Conservation (phyloP, 139 green algal species). For the Nannochloris sp. region DNA sequence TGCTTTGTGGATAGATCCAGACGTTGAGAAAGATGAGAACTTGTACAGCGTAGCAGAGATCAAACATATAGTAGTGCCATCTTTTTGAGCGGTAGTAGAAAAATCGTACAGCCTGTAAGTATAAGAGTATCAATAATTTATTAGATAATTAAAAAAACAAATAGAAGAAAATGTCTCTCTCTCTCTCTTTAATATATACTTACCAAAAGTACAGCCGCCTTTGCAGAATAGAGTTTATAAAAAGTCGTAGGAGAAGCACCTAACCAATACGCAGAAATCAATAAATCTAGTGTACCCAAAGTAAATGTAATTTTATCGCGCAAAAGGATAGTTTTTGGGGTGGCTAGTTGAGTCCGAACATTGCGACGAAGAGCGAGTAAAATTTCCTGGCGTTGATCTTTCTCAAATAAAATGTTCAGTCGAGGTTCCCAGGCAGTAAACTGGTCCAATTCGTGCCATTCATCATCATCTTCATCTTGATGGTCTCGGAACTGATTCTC, state of each 20-base stretch:
- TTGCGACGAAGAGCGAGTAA: not conserved
- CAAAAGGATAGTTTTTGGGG: not conserved
- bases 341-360: not conserved
- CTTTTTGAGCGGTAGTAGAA: conserved; percentile 28
- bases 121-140: no score
- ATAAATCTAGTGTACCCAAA: conserved; percentile 6
- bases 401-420: not conserved
- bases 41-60: conserved; percentile 61
- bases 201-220: conserved; percentile 35
- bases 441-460: not conserved
- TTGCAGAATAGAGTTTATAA: conserved; percentile 62
- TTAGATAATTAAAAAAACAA: conserved; percentile 26
- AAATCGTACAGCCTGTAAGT: no score
- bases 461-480: not conserved
- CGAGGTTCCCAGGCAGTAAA: not conserved
- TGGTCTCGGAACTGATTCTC: not conserved
- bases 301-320: conserved; percentile 22
- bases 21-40: conserved; percentile 62
- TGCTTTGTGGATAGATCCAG: conserved; percentile 47
- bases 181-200: no score
- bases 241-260: conserved; percentile 49
- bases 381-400: not conserved
- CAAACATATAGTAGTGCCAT: conserved; percentile 68
- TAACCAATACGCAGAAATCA: conserved; percentile 67
- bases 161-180: not conserved